Conservation (phyloP, 371 early-diverging fungal species). For the Syncephalis plumigaleata region DNA sequence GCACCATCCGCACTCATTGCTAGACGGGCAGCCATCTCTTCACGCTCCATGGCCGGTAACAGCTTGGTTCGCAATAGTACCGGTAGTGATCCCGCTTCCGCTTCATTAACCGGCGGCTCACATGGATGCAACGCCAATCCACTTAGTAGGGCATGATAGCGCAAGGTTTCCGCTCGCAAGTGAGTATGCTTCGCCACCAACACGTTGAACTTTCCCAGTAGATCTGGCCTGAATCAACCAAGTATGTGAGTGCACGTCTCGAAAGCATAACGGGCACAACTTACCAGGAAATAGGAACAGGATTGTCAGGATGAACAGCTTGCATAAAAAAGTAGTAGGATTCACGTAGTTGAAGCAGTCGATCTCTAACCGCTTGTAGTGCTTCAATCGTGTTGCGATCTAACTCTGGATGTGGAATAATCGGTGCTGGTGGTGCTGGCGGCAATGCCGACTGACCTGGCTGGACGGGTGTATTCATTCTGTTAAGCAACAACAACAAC, state of each 20-base stretch:
- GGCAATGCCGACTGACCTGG: too few species aligned
- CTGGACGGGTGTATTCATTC: too few species aligned
- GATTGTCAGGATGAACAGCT: background rate
- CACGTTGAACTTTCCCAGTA: background rate
- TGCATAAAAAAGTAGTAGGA: background rate
- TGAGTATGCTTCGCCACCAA: background rate
- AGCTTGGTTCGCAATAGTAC: background rate
- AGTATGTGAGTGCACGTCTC: background rate
- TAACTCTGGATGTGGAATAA: too few species aligned
- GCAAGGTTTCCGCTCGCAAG: background rate
- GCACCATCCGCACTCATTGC: too few species aligned
- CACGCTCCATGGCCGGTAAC: background rate
- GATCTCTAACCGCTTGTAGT: background rate
- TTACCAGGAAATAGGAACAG: background rate
- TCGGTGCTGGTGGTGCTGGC: too few species aligned
- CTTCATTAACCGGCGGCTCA: background rate
- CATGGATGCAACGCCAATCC: background rate
- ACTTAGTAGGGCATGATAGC: background rate
- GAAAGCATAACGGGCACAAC: too few species aligned
- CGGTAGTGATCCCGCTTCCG: background rate
- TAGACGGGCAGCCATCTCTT: background rate
- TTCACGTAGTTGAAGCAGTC: background rate
- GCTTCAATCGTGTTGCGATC: background rate
- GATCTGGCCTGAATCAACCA: background rate
- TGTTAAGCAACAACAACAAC: too few species aligned